Conservation (phyloP, 176 grass and related monocot species). For the Sorghum bicolor region Sorghum_bicolor_NCBIv3 NC_012870.2:64105001-64105500, state of each 20-base stretch:
- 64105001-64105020: constrained; percentile 87
- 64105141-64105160: constrained; percentile 68
- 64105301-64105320: neutral
- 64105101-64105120: neutral
- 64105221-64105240: constrained; percentile 61
- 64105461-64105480: constrained; percentile 61
- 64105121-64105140: constrained; percentile 57
- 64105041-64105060: constrained; percentile 11
- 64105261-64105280: neutral
- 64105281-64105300: neutral
- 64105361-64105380: constrained; percentile 57
- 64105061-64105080: neutral
- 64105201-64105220: constrained; percentile 69
- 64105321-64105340: constrained; percentile 69
- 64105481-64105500: constrained; percentile 70
- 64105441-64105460: constrained; percentile 50
- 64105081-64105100: neutral
- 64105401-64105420: constrained; percentile 51
- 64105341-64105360: constrained; percentile 79
- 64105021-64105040: constrained; percentile 71
- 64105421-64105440: constrained; percentile 68
- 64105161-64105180: constrained; percentile 64
- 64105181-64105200: constrained; percentile 53
- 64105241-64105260: neutral
- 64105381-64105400: constrained; percentile 63